phyloP scores from a whole-genome alignment of 148 eudicot genomes.

The Simmondsia chinensis region DNA sequence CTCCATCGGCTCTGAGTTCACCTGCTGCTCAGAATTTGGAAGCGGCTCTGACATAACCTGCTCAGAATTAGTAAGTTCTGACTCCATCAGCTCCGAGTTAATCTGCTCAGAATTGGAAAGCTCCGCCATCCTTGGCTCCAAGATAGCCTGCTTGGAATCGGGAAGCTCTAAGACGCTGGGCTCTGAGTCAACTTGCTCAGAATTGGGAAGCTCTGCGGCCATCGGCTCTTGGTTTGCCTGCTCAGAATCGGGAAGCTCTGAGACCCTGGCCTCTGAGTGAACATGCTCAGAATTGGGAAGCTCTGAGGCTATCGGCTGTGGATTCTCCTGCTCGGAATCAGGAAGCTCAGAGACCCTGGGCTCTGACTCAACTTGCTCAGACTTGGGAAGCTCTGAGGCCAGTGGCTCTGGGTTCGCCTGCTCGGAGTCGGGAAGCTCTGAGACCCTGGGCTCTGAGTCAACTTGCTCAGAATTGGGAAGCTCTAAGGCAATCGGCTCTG shows the following conservation, averaged over 20 bases:
- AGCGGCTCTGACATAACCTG: no score
- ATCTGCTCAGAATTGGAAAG: no score
- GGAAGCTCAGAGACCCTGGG: slow-evolving; percentile 1
- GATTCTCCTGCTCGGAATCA: slow-evolving; percentile 5
- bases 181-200: no score
- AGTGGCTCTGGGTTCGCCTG: not conserved
- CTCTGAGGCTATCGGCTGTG: not conserved
- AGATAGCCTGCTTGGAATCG: no score
- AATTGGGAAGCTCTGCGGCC: no score
- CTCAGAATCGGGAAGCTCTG: no score
- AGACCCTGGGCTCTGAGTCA: not conserved
- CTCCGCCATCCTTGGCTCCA: no score
- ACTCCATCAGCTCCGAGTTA: not conserved
- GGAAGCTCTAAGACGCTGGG: no score
- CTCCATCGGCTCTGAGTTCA: not conserved
- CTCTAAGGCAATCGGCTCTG: slow-evolving; percentile 15
- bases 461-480: slow-evolving; percentile 1
- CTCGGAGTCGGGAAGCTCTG: slow-evolving; percentile 6
- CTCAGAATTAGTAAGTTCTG: no score
- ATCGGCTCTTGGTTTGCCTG: no score
- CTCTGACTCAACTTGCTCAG: not conserved
- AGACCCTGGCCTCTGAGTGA: slow-evolving; percentile 2
- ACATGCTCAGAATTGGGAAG: no score
- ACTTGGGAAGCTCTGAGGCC: not conserved
- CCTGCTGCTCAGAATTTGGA: no score